A percentile compares a stretch with the other conserved stretches of the same genome.
Evolutionary conservation across 139 green algal genomes (phyloP).

Genomic region (Yamagishiella unicocca): DNA sequence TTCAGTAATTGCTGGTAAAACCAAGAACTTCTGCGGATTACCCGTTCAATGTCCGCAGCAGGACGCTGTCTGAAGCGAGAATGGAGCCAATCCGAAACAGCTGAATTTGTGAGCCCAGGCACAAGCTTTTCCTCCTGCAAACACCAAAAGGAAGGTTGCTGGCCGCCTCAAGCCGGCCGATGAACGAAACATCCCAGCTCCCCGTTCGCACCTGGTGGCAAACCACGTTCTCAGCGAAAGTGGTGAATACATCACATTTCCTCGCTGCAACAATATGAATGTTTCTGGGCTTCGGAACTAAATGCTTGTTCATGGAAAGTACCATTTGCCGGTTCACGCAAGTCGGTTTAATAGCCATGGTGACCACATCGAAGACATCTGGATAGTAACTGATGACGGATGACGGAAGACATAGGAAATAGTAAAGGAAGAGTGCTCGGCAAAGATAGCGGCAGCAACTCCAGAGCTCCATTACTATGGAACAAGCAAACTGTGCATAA

Average conservation of each 20-base stretch:
- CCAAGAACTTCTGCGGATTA: background rate
- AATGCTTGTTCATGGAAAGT: background rate
- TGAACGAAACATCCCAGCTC: background rate
- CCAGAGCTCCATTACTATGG: no score
- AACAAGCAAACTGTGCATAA: no score
- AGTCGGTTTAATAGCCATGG: constrained; percentile 2
- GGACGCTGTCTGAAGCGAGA: background rate
- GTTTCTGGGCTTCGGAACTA: background rate
- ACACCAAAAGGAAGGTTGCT: background rate
- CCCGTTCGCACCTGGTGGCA: background rate
- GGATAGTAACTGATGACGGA: no score
- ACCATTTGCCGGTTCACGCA: constrained; percentile 26
- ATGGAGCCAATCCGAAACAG: background rate
- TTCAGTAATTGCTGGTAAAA: constrained; percentile 17
- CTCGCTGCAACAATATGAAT: background rate
- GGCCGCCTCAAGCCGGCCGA: background rate
- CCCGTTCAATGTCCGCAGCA: background rate
- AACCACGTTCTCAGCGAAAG: background rate
- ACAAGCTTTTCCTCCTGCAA: constrained; percentile 4
- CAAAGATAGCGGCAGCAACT: no score
- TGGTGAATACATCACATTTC: background rate
- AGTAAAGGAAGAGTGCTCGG: no score
- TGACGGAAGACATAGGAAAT: no score
- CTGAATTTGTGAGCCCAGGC: background rate
- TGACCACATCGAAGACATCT: background rate